Evolutionary conservation across 495 filamentous ascomycete species (phyloP), one percentile per base, ranked within the genome.

Genomic region (Hypomontagnella monticulosa): DNA sequence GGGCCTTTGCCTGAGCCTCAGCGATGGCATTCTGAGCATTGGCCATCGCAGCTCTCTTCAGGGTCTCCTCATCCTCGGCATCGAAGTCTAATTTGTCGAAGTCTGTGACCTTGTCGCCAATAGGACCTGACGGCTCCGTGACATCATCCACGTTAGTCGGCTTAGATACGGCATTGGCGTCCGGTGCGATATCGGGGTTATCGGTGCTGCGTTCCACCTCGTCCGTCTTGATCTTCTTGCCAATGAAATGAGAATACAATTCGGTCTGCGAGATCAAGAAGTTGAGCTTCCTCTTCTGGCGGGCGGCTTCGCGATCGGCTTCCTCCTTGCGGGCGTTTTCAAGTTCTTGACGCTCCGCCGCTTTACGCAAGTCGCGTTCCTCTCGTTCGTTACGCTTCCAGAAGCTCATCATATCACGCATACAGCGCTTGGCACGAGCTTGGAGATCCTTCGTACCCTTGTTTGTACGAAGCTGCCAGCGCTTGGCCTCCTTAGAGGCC

Each of bases 321-420:
- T 99, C 95, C 50, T 92, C 93, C 78, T 93, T 96, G 78, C 93
- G 93, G 19, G 95, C 94, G 66, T 93, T 94, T 73, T 99, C 95
- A 15, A 98, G 86, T 78, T 98, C 96, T 76, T 97, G 93, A 73
- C 89, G 91, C 81, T 99, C 95, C 11, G 95, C 96, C 44, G 91
- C 86, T 73, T 96, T 96, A 49, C 95, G 89, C 58, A 96, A 80
- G 71, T 98, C 95, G 61, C 96, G 90, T 77, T 99, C 95, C 71
- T 98, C 96, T 37, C 93, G 87, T 78, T 99, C 95, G 76, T 99
- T 99, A 47, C 93, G 90, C 75, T 98, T 98, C 95, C 95, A 99
- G 87, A 98, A 99, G 27, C 90, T 86, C 88, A 97, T 95, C 95
- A 99, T 99, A 79, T 99, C 95, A 67, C 95, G 88, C 95, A 99